A percentile compares a stretch with the other conserved stretches of the same genome.
Evolutionary conservation across 2,329 filamentous ascomycete species (phyloP).

Genomic region (Aspergillus fijiensis): DNA sequence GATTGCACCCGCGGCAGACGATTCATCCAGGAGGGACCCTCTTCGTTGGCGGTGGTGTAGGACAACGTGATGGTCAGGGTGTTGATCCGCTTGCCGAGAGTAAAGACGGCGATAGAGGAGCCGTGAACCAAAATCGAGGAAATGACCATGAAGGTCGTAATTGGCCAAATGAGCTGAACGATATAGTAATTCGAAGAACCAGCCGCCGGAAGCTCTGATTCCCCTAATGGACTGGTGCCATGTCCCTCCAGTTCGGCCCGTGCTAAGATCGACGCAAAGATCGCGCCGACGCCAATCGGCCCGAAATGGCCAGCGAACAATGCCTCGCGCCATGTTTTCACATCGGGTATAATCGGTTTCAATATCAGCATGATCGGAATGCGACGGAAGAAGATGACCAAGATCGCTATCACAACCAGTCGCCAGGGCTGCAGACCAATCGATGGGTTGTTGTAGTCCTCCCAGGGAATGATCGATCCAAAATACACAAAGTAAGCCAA

Average conservation of each 20-base stretch:
- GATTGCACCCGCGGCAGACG: constrained; percentile 80
- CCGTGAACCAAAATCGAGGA: constrained; percentile 93
- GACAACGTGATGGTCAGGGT: constrained; percentile 93
- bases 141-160: constrained; percentile 90
- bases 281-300: constrained; percentile 93
- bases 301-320: constrained; percentile 97
- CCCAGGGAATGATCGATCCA: constrained; percentile 95
- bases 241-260: constrained; percentile 84
- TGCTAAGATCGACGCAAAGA: constrained; percentile 91
- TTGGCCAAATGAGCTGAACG: constrained; percentile 89
- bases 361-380: constrained; percentile 91
- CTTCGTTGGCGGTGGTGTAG: constrained; percentile 85
- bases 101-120: constrained; percentile 97
- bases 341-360: constrained; percentile 91
- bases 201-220: constrained; percentile 54
- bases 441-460: constrained; percentile 73
- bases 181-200: constrained; percentile 65
- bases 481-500: constrained; percentile 98
- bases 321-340: constrained; percentile 97
- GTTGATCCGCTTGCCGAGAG: constrained; percentile 96
- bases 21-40: constrained; percentile 93
- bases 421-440: constrained; percentile 83
- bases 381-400: constrained; percentile 92
- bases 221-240: constrained; percentile 69
- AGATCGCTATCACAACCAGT: constrained; percentile 85